Evolutionary conservation across 176 grass and related monocot species (phyloP), one percentile per base, ranked within the genome.

Genomic region (Stipa capillata): DNA sequence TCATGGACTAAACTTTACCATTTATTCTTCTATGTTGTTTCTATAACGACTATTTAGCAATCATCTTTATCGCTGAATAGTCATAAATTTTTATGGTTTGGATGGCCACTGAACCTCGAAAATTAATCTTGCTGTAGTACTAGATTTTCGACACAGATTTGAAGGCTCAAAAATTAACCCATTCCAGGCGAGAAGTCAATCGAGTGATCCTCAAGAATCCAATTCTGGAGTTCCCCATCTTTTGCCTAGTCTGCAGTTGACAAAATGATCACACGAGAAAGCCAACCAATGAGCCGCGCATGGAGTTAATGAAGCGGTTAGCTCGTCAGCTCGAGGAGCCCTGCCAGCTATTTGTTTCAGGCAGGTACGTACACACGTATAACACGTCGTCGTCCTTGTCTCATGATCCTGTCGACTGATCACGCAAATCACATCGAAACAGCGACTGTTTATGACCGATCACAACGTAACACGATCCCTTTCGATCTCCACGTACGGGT

Each of bases 301-400:
- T 15, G 14, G 50, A 52, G 54, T 31, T 6, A 54, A 59, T 6
- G 60, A 29, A 63, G 43, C 54, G 11, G 45, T 71, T 82, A 45
- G 27, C 14, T n/a, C 27, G 74, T 78, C 80, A 32, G 65, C 34
- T 66, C 4, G 73, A 24, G 66, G 85, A 57, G 44, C 79, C 73
- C n/a, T n/a, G n/a, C n/a, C 67, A 33, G 73, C 0, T 73, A 80
- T 21, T 13, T 17, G 25, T 16, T 52, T 45, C 24, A 9, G 78
- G 32, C 23, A 43, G 6, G 39, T 43, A 23, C 76, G 47, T 65
- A 80, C 58, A n/a, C n/a, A n/a, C n/a, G 37, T 42, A 68, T 29
- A 6, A 17, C 23, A 61, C 24, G 72, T 80, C 84, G 4, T 17
- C 24, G 25, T 65, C 68, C n/a, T n/a, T n/a, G 14, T 29, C 54